Percentiles rank a stretch among this genome's conserved stretches.
Conservation (phyloP, 345 rosid genomes). For the Eucalyptus regnans region DNA sequence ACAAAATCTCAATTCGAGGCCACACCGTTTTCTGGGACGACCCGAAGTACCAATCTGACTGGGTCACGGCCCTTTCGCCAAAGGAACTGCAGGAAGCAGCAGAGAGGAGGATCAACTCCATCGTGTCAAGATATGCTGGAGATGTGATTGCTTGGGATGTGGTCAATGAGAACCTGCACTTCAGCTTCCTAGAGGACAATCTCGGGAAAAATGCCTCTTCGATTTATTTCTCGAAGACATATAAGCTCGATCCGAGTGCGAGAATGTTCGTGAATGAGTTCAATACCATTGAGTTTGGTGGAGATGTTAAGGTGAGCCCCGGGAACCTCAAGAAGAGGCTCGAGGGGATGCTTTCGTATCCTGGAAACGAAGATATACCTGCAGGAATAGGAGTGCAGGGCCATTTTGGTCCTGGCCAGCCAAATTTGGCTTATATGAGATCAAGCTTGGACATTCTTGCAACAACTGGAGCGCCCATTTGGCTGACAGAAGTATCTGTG, state of each 20-base stretch:
- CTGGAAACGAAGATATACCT: constrained; percentile 22
- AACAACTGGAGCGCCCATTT: constrained; percentile 46
- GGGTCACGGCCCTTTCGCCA: constrained; percentile 41
- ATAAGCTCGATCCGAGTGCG: constrained; percentile 34
- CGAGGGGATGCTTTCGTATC: constrained; percentile 34
- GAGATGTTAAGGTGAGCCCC: constrained; percentile 15
- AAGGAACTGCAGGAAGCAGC: constrained; percentile 30
- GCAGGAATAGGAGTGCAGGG: constrained; percentile 78
- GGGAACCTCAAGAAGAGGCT: constrained; percentile 26
- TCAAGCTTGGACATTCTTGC: constrained; percentile 49
- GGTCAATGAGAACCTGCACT: constrained; percentile 74
- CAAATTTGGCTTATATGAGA: constrained; percentile 71
- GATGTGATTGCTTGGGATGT: constrained; percentile 77
- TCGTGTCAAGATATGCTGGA: constrained; percentile 54
- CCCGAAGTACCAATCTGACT: constrained; percentile 40
- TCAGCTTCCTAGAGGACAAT: constrained; percentile 59
- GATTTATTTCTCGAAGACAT: constrained; percentile 21
- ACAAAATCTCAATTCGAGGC: constrained; percentile 30
- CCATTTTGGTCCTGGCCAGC: constrained; percentile 36
- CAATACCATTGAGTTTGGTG: constrained; percentile 46
- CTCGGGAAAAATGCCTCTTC: constrained; percentile 56
- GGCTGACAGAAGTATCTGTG: constrained; percentile 70
- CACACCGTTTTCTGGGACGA: constrained; percentile 80
- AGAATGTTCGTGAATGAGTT: constrained; percentile 73
- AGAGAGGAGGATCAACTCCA: constrained; percentile 41